phyloP scores from a whole-genome alignment of 2,329 filamentous ascomycete species.

The Pseudocercospora musae region DNA sequence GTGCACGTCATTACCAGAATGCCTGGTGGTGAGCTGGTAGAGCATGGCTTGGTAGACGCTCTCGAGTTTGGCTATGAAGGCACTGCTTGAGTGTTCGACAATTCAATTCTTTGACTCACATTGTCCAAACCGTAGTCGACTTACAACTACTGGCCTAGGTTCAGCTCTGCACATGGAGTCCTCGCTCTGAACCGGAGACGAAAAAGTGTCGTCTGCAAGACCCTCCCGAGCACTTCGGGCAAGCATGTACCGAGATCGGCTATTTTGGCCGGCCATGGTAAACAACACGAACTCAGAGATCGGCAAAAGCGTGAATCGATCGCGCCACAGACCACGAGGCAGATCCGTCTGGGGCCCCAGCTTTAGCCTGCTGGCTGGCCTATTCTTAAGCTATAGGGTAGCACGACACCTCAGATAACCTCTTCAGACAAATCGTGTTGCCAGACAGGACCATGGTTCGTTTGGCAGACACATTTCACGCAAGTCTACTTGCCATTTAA shows the following conservation, averaged over 20 bases:
- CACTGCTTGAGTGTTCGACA: background rate
- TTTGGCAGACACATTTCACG: background rate
- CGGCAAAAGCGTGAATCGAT: background rate
- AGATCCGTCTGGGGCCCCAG: background rate
- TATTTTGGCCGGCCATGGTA: background rate
- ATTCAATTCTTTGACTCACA: background rate
- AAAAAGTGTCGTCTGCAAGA: background rate
- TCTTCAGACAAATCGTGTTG: background rate
- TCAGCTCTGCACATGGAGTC: background rate
- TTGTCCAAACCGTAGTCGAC: background rate
- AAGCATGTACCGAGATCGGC: background rate
- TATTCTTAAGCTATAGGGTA: background rate
- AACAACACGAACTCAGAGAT: background rate
- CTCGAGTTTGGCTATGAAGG: background rate
- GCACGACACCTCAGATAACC: background rate
- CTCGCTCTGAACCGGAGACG: background rate
- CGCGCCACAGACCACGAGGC: background rate
- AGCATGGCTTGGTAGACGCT: slow-evolving; percentile 2
- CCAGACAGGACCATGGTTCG: no score
- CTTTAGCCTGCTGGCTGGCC: background rate
- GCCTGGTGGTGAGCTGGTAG: background rate
- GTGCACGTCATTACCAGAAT: background rate
- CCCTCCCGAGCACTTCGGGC: background rate
- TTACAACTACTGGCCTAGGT: background rate
- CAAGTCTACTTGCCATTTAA: no score